Base-by-base conservation (phyloP, 2,329 filamentous ascomycete species). In the Rutstroemia sp. region DNA sequence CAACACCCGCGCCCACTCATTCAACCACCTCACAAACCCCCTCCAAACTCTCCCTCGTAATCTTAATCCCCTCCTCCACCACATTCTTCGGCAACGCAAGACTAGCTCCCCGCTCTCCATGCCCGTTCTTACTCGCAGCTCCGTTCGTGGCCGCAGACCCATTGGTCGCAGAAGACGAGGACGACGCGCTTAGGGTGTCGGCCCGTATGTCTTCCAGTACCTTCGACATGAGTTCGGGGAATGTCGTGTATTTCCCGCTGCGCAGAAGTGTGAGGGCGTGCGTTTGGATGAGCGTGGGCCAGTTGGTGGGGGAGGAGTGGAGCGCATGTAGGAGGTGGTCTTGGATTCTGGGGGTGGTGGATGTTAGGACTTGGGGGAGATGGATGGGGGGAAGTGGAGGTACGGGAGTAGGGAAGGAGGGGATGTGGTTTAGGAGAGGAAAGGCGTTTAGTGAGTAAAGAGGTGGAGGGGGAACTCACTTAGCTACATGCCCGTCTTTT, bases 241-340 rank as follows among this genome's bases (percentile, higher is more conserved):
- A 86, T 5, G 78, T 83, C 21, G 75, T 77, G 49, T 77, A 75
- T 59, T 85, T 81, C 77, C 59, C 86, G 46, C 75, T 78, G 60
- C 82, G 82, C 23, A 86, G 77, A 62, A 86, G 78, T 19, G 75
- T 62, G 37, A 85, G 76, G 41, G 82, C 83, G 70, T 85, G 82
- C 54, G 72, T 70, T 65, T 85, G 80, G 60, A 86, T 73, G 49
- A 73, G 65, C 10, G 82, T 82, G 2, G 82, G 82, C 82, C 83
- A 86, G 74, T 86, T 83, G 61, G 77, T 72, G 4, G 74, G 69
- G 71, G 84, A 75, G 49, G 82, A 73, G 69, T 86, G 74, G 52
- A 86, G 79, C 59, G 79, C 70, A 71, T 86, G 82, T 44, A 85
- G 78, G 66, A 86, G 78, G 45, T 77, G 72, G 57, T 86, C 82